Evolutionary conservation across 257 asterid species (phyloP), one percentile per base, ranked within the genome.

Genomic region (Nicotiana knightiana): DNA sequence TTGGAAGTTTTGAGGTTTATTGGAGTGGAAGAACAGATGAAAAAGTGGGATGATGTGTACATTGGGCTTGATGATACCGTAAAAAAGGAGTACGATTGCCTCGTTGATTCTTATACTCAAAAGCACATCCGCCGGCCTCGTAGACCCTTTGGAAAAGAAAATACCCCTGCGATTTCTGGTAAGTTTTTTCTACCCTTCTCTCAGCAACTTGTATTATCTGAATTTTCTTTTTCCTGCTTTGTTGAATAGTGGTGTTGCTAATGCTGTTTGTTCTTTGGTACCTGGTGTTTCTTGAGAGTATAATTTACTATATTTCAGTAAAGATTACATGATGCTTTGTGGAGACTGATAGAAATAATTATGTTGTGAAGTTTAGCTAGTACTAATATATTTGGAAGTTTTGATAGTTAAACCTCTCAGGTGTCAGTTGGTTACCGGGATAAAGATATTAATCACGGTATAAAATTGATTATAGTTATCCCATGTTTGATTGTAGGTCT

Each of bases 31-130:
- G 90, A 82, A 32, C 98, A 94, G 84, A 92, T 77, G 93, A 89
- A 83, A 87, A 91, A 81, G 86, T 94, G 98, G 98, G 48, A 84
- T 77, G 94, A 91, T 87, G 86, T 92, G 57, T 93, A 90, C 59
- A 90, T 93, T 86, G 92, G 98, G 67, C 89, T 94, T 57, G 89
- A 86, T 76, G 76, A 88, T 10, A 26, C 17, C 73, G 89, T 89
- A 86, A 87, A 76, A 53, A 77, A 85, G 85, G 91, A 91, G 84
- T 94, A 93, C 17, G 93, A 94, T 86, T 85, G 81, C 63, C 81
- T 93, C 67, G 83, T 70, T 70, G 21, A 48, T 16, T n/a, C 83
- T 37, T 75, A 37, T 51, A 77, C 64, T 70, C 88, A 85, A 86
- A 71, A 84, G 86, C 82, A 67, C 33, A 46, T 16, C 12, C 51